Conservation (phyloP, 768 basidiomycete genomes). For the Sporobolomyces phaffii region DNA sequence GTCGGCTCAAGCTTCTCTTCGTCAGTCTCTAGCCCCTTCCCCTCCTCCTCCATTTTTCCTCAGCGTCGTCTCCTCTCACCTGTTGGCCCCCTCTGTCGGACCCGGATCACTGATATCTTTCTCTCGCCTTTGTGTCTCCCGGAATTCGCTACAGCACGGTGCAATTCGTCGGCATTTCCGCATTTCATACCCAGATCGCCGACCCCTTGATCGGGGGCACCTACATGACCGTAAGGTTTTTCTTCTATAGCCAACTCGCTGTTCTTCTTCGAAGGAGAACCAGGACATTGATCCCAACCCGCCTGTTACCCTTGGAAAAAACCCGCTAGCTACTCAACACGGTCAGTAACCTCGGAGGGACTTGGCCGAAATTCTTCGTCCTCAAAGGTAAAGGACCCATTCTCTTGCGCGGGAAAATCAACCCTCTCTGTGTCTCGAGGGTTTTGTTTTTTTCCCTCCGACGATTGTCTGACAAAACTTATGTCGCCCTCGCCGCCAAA, state of each 20-base stretch:
- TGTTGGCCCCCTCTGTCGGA: too few species aligned
- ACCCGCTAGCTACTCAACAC: slow-evolving; percentile 75
- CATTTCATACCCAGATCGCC: slow-evolving; percentile 93
- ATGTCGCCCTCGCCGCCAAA: too few species aligned
- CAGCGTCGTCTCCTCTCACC: too few species aligned
- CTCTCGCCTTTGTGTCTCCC: neutral
- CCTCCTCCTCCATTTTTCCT: too few species aligned
- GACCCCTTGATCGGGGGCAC: slow-evolving; percentile 97
- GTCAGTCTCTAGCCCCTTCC: slow-evolving; percentile 52
- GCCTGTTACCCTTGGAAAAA: too few species aligned
- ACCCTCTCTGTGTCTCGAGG: too few species aligned
- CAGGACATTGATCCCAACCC: neutral
- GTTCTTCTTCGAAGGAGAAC: too few species aligned
- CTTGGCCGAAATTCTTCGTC: slow-evolving; percentile 95
- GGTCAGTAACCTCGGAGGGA: slow-evolving; percentile 91
- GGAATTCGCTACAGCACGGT: slow-evolving; percentile 63
- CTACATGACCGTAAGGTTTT: slow-evolving; percentile 82
- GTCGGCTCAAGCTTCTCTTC: slow-evolving; percentile 75
- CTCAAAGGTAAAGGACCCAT: slow-evolving; percentile 60
- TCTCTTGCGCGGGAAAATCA: too few species aligned
- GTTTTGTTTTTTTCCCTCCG: too few species aligned
- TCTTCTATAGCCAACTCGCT: neutral
- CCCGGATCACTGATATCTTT: too few species aligned
- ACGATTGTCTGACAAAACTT: too few species aligned
- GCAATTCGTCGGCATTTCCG: slow-evolving; percentile 99